Conservation (phyloP, 2,329 filamentous ascomycete genomes). For the Alternaria gansuensis region DNA sequence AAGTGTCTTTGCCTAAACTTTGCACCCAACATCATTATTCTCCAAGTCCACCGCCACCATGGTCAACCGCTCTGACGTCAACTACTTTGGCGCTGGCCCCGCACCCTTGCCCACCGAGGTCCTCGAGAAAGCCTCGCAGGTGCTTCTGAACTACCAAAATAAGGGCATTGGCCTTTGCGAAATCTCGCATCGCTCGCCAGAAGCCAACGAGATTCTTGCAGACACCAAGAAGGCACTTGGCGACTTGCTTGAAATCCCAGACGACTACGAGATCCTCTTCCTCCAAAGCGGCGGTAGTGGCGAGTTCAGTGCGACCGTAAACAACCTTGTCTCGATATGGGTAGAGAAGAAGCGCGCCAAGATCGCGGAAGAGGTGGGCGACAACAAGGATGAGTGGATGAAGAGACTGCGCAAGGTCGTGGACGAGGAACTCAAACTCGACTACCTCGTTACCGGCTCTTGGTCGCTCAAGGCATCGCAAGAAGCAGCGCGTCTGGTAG, state of each 20-base stretch:
- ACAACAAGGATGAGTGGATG: conserved; percentile 65
- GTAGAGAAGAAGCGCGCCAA: conserved; percentile 72
- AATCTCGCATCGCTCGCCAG: conserved; percentile 84
- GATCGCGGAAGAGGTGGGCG: conserved; percentile 65
- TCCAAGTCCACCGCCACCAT: conserved; percentile 55
- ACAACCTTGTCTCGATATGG: conserved; percentile 87
- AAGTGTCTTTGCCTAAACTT: conserved; percentile 7
- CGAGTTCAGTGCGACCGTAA: conserved; percentile 82
- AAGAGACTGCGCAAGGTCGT: conserved; percentile 71
- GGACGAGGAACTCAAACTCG: conserved; percentile 76
- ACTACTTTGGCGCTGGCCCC: conserved; percentile 91
- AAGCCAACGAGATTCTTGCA: conserved; percentile 80
- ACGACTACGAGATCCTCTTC: conserved; percentile 87
- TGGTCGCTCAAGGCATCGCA: conserved; percentile 91
- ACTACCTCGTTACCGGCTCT: conserved; percentile 89
- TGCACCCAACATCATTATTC: conserved; percentile 7
- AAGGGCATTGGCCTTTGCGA: conserved; percentile 88
- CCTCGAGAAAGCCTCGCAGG: conserved; percentile 76
- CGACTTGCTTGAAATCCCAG: conserved; percentile 79
- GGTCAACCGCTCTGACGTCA: conserved; percentile 77
- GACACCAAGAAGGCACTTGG: conserved; percentile 78
- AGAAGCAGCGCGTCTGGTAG: conserved; percentile 80
- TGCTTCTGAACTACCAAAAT: conserved; percentile 81
- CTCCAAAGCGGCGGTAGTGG: conserved; percentile 88
- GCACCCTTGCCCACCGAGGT: conserved; percentile 85